Base-by-base conservation (phyloP, 345 rosid genomes). In the Brassica carinata region DNA sequence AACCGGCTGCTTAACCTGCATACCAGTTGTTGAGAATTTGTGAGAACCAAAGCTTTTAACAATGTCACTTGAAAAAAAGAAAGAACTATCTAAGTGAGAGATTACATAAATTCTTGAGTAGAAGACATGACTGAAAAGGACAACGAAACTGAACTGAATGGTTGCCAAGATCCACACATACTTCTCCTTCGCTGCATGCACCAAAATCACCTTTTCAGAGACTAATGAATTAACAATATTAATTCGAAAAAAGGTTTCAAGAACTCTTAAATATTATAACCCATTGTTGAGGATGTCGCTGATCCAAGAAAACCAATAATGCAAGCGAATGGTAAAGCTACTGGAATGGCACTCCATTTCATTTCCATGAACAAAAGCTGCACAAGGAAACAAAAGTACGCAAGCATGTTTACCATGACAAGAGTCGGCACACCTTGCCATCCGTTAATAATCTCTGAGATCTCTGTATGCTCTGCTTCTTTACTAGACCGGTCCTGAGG, bases 341-440 rank as follows among this genome's bases (percentile, higher is more conserved):
- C 64, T 7, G 94, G 93, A 72, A 95, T 86, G 19, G 99, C 94
- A 51, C 86, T 81, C 0, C 89, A 85, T 29, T 94, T 94, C 94
- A 95, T 85, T 38, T 86, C 26, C 79, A 82, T 9, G 5, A 88
- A 73, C 87, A 90, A 79, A 76, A 90, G 85, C 79, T 89, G 89
- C 88, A 88, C 95, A 34, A 90, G 76, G 79, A 88, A 87, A 84
- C 88, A 88, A 57, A 89, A 89, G 80, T 90, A 90, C 2, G 88
- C 91, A 31, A 90, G 87, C 88, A 89, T 87, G 85, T 90, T 90
- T 82, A 88, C 85, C 81, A 87, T 81, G 79, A 89, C 86, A 73
- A 90, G 95, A 79, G 85, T 75, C 0, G 98, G 98, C 72, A 93
- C 90, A 76, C 91, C 99, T 85, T 95, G 97, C 96, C 94, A 93